Percentiles rank a stretch among this genome's conserved stretches.
phyloP scores from a whole-genome alignment of 2,329 filamentous ascomycete genomes.

The Trichoderma asperellum region DNA sequence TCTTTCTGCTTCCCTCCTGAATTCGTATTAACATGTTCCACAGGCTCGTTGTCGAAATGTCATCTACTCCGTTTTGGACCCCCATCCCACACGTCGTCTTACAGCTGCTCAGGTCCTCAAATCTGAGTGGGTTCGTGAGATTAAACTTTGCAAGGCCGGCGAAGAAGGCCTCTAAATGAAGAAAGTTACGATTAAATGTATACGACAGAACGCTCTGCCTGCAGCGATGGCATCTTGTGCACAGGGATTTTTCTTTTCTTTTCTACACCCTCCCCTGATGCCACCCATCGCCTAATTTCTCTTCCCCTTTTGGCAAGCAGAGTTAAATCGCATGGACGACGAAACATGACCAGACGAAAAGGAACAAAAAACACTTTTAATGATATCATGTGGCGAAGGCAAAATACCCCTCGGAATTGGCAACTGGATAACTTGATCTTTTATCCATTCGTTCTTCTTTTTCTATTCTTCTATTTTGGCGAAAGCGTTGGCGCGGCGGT shows the following conservation, averaged over 20 bases:
- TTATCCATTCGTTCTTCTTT: slow-evolving; percentile 10
- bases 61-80: slow-evolving; percentile 97
- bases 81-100: slow-evolving; percentile 88
- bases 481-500: slow-evolving; percentile 28
- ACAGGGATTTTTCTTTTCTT: not conserved
- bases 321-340: slow-evolving; percentile 28
- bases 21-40: not conserved
- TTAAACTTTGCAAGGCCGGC: slow-evolving; percentile 94
- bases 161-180: slow-evolving; percentile 80
- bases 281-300: slow-evolving; percentile 35
- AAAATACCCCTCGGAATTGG: slow-evolving; percentile 26
- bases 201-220: slow-evolving; percentile 23
- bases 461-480: slow-evolving; percentile 28
- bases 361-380: slow-evolving; percentile 20
- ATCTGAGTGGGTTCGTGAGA: slow-evolving; percentile 98
- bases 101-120: slow-evolving; percentile 96
- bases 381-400: slow-evolving; percentile 22
- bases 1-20: not conserved
- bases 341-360: slow-evolving; percentile 27
- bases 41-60: slow-evolving; percentile 97
- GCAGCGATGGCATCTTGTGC: not conserved
- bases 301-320: slow-evolving; percentile 26
- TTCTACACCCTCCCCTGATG: slow-evolving; percentile 1
- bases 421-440: slow-evolving; percentile 18
- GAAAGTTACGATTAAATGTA: slow-evolving; percentile 7